Evolutionary conservation across 495 filamentous ascomycete genomes (phyloP), one percentile per base, ranked within the genome.

Genomic region (Aspergillus conjunctus): DNA sequence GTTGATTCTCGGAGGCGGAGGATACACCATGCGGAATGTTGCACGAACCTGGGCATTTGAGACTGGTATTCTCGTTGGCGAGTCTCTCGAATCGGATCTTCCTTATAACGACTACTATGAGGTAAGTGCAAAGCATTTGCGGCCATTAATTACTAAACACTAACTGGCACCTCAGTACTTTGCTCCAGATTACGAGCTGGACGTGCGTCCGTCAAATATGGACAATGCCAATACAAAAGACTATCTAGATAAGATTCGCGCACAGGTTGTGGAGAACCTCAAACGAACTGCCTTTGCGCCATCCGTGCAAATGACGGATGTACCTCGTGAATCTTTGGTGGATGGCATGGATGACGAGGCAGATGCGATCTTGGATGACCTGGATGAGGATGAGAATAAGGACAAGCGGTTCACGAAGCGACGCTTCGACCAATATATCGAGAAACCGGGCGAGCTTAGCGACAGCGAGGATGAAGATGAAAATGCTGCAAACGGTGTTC

Each of bases 71-170:
- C 84, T 98, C 18, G 91, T 98, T 15, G 91, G 90, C 33, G 83
- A 91, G 26, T 82, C 87, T 51, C 88, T 99, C 77, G 82, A 83
- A 14, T 81, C 88, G 1, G 86, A 91, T 2, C 79, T 99, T n/a
- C 94, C 94, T 0, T 99, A 90, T 71, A 98, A 97, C 57, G 94
- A 99, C 68, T 99, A 98, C 71, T 99, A 99, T 72, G 93, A 97
- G 76, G 92, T 94, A 82, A 74, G 81, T 70, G 11, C 17, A 12
- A 22, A 5, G 15, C 22, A 8, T 10, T 17, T 33, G 37, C 11
- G 26, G 7, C 17, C 30, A 26, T 4, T 9, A 45, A 26, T 17
- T 7, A 34, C 12, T 48, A 2, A 37, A 66, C 18, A 49, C 63
- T 73, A 39, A 61, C 60, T 57, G n/a, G 39, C 17, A n/a, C 17